Evolutionary conservation across 305 asterid genomes (phyloP).

Genomic region (Ilex paraguariensis): DNA sequence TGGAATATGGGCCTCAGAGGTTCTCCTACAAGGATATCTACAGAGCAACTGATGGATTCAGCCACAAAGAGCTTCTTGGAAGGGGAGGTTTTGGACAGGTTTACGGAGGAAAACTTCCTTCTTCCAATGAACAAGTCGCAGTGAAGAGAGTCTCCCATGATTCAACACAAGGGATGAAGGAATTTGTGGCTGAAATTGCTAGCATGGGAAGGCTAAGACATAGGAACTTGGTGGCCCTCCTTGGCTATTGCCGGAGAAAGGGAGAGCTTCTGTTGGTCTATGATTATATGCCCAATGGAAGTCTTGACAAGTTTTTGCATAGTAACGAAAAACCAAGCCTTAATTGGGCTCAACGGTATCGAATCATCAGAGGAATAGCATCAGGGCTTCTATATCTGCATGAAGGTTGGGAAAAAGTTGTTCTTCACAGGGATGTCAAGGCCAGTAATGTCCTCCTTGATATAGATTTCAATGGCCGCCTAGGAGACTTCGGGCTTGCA

Average conservation of each 20-base stretch:
- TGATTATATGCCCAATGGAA: not conserved
- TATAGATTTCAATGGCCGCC: not conserved
- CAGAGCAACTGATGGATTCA: slow-evolving; percentile 47
- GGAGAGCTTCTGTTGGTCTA: not conserved
- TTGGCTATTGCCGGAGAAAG: not conserved
- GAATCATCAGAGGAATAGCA: not conserved
- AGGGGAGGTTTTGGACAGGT: slow-evolving; percentile 55
- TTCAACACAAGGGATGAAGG: not conserved
- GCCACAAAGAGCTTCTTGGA: slow-evolving; percentile 39
- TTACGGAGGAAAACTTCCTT: slow-evolving; percentile 40
- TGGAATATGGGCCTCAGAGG: slow-evolving; percentile 40
- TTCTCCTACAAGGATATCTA: slow-evolving; percentile 25
- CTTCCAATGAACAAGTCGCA: slow-evolving; percentile 4
- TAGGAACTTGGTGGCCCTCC: not conserved
- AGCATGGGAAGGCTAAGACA: not conserved
- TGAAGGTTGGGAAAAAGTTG: not conserved
- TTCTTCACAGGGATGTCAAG: not conserved
- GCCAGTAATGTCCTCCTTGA: not conserved
- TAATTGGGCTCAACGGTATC: not conserved
- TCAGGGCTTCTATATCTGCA: not conserved
- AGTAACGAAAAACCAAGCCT: not conserved
- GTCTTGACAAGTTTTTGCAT: not conserved
- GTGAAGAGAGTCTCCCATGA: not conserved
- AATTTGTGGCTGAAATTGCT: not conserved
- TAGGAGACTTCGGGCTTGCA: not conserved